These are phyloP conservation scores for Cardiospermum halicacabum DNA, from an alignment of 345 rosid genomes.

Conservation along the genomic window DNA sequence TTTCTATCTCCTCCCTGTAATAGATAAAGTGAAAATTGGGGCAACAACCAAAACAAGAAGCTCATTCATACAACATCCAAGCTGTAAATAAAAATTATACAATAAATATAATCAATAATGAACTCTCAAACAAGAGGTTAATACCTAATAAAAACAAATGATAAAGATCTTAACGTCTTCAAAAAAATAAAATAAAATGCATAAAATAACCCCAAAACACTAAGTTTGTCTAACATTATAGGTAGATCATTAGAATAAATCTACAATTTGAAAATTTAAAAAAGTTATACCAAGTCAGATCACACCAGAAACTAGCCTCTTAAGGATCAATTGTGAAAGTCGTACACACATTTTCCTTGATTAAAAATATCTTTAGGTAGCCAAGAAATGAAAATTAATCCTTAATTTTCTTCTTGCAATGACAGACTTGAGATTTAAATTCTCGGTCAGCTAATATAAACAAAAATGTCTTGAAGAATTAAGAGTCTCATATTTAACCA, in stretches of 20 bases:
- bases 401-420: neutral
- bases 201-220: neutral
- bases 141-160: neutral
- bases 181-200: neutral
- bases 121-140: neutral
- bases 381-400: neutral
- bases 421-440: neutral
- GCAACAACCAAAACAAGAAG: neutral
- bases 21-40: slow-evolving; percentile 1
- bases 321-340: neutral
- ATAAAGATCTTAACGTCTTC: neutral
- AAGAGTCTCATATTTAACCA: neutral
- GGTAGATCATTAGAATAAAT: neutral
- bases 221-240: neutral
- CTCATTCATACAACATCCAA: neutral
- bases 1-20: slow-evolving; percentile 88
- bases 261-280: neutral
- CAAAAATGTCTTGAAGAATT: neutral
- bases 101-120: neutral
- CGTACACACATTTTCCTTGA: neutral
- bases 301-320: neutral
- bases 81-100: neutral
- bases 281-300: neutral
- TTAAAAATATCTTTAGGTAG: neutral
- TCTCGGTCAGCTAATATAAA: neutral